phyloP scores from a whole-genome alignment of 2,329 filamentous ascomycete genomes.

The Paecilomyces formosus region DNA sequence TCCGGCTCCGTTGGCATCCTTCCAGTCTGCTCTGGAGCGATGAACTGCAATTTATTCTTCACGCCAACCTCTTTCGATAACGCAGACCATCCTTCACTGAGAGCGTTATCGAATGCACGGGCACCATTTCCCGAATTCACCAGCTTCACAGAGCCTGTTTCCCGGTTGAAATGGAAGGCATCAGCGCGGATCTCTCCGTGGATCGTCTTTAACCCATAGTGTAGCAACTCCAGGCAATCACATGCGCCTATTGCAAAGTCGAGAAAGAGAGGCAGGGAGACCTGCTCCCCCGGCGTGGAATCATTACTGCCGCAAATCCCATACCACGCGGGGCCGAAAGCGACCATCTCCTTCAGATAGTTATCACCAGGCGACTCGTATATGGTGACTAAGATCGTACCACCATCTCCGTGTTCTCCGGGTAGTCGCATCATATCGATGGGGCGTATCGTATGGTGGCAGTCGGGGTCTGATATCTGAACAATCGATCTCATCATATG shows the following conservation, averaged over 20 bases:
- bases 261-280: slow-evolving; percentile 69
- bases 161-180: slow-evolving; percentile 76
- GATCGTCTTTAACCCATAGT: slow-evolving; percentile 77
- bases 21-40: slow-evolving; percentile 91
- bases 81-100: slow-evolving; percentile 80
- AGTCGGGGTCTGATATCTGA: slow-evolving; percentile 62
- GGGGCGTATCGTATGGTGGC: slow-evolving; percentile 69
- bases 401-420: slow-evolving; percentile 60
- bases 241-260: slow-evolving; percentile 86
- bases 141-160: slow-evolving; percentile 66
- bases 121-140: slow-evolving; percentile 81
- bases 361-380: slow-evolving; percentile 74
- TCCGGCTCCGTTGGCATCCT: slow-evolving; percentile 89
- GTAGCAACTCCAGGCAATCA: slow-evolving; percentile 81
- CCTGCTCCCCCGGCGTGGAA: slow-evolving; percentile 49
- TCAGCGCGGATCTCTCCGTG: slow-evolving; percentile 89
- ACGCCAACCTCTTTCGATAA: slow-evolving; percentile 78
- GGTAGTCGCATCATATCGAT: slow-evolving; percentile 70
- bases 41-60: slow-evolving; percentile 82
- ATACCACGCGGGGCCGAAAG: slow-evolving; percentile 72
- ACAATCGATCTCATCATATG: slow-evolving; percentile 71
- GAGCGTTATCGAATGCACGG: slow-evolving; percentile 81
- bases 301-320: slow-evolving; percentile 43
- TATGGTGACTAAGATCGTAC: slow-evolving; percentile 67
- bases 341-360: slow-evolving; percentile 60